Base-by-base conservation (phyloP, 164 flowering plant species). In the Buxus sempervirens region DNA sequence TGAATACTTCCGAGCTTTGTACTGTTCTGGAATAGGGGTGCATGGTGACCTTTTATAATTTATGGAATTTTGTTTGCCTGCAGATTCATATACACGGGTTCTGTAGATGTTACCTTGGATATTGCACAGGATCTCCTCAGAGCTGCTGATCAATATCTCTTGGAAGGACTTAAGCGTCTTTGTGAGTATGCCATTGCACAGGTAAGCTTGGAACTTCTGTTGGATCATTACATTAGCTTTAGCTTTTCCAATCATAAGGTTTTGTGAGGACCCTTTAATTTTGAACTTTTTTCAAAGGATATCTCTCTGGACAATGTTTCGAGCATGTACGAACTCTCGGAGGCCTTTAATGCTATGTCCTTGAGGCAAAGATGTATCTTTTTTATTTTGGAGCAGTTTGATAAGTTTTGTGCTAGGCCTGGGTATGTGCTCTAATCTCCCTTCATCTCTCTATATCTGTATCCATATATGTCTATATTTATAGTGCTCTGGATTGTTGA, bases 321-420 rank as follows among this genome's bases (percentile, higher is more conserved):
- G 20, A 79, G 81, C 81, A 96, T 93, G 97, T 96, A 91, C 67
- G 99, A 96, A 63, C 83, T 96, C n/a, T 90, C 99, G 19, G 98
- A 93, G 82, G 88, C 97, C 63, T 96, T 85, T 74, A 80, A 93
- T 85, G 98, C 99, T 24, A 68, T 83, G 45, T 91, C 97, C 4
- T 79, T 96, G 65, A 84, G 96, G 72, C 87, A 96, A 64, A 76
- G 87, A 54, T 96, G 99, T 81, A 82, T 96, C 75, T 74, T 88
- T 67, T 93, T 83, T 73, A 85, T 91, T 73, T 77, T 96, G 90
- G 94, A 93, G 83, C 91, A 90, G 66, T 85, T 77, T 58, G 91
- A 91, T 38, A 85, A 88, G 77, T 72, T 93, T 79, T 82, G 79
- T 72, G 64, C 76, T 22, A 84, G 73, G 72, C 86, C 93, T 6